Evolutionary conservation across 2,329 filamentous ascomycete species (phyloP).

Genomic region (Aspergillus quadricinctus): DNA sequence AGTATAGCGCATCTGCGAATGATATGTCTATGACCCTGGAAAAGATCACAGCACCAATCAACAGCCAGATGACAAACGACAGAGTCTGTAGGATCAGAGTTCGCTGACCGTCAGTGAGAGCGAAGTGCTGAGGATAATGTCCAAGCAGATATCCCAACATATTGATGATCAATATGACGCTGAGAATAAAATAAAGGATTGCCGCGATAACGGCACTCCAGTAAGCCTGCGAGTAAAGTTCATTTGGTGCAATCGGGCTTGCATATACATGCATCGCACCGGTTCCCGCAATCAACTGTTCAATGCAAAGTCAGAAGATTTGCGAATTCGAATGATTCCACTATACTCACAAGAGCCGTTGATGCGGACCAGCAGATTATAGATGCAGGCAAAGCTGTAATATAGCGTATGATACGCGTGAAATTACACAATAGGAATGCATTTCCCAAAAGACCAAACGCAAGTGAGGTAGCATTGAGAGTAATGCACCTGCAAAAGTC

Average conservation of each 20-base stretch:
- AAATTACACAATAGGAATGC: conserved; percentile 83
- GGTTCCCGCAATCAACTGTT: conserved; percentile 61
- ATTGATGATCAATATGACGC: conserved; percentile 71
- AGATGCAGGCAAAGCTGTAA: conserved; percentile 75
- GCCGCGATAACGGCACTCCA: conserved; percentile 83
- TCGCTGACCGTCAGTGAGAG: conserved; percentile 72
- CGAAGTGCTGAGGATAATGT: conserved; percentile 75
- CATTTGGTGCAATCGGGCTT: conserved; percentile 42
- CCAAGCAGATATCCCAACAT: conserved; percentile 71
- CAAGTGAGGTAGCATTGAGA: conserved; percentile 74
- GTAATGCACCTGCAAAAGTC: conserved; percentile 55
- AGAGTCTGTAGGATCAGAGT: conserved; percentile 91
- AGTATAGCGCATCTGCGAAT: conserved; percentile 75
- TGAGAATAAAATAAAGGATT: conserved; percentile 72
- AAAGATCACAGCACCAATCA: conserved; percentile 72
- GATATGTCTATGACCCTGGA: conserved; percentile 67
- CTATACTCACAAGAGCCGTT: conserved; percentile 50
- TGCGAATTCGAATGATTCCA: neutral
- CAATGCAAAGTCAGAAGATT: neutral
- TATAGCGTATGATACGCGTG: conserved; percentile 72
- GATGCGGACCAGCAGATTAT: conserved; percentile 73
- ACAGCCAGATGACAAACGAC: conserved; percentile 74
- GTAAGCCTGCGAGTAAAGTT: conserved; percentile 72
- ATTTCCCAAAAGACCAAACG: conserved; percentile 72
- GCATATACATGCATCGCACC: conserved; percentile 62